Evolutionary conservation across 176 grass and related monocot genomes (phyloP).

Genomic region (Hyparrhenia diplandra): DNA sequence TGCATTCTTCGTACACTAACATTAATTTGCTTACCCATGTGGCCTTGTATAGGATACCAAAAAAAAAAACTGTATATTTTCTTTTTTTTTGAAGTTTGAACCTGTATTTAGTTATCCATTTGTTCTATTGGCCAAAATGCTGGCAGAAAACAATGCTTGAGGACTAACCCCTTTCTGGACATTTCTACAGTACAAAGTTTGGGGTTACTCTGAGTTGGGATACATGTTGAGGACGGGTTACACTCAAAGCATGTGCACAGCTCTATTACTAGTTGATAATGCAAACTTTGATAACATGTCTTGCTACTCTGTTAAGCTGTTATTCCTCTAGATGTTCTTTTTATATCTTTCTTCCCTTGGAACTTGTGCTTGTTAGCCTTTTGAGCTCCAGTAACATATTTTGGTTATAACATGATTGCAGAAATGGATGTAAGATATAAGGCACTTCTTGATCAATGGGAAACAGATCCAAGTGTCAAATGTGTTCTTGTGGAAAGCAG

Average conservation of each 20-base stretch:
- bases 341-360: neutral
- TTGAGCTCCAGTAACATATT: conserved; percentile 11
- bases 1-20: no score
- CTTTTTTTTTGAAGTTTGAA: neutral
- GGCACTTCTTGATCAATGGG: conserved; percentile 85
- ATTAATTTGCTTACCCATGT: neutral
- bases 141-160: neutral
- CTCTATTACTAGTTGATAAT: neutral
- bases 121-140: neutral
- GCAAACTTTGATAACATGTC: neutral
- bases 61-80: neutral
- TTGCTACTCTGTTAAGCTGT: neutral
- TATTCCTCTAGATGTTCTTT: neutral
- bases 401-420: conserved; percentile 28
- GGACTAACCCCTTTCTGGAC: neutral
- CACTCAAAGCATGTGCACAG: neutral
- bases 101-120: neutral
- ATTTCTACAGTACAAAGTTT: neutral
- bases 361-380: neutral
- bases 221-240: neutral
- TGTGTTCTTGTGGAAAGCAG: conserved; percentile 92
- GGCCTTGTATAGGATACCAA: neutral
- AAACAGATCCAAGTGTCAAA: conserved; percentile 78
- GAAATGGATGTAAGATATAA: conserved; percentile 91
- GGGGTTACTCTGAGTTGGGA: neutral